Conservation (phyloP, 1,284 basidiomycete species). For the Microstroma glucosiphilum region DNA sequence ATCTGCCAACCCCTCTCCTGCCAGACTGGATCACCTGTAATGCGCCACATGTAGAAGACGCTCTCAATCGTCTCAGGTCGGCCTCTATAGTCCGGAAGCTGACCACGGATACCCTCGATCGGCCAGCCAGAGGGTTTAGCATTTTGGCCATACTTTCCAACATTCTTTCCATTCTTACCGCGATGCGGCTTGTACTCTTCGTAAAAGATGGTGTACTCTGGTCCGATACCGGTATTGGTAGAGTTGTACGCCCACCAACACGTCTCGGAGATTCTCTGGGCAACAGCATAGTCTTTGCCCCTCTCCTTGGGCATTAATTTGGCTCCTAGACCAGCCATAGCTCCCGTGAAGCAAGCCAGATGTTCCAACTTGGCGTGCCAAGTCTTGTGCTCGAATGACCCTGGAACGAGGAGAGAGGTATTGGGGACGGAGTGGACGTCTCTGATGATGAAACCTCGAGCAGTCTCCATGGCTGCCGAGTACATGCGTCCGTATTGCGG, state of each 20-base stretch:
- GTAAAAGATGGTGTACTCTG: conserved; percentile 43
- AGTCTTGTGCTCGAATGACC: conserved; percentile 12
- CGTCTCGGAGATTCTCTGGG: conserved; percentile 53
- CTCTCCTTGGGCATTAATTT: conserved; percentile 51
- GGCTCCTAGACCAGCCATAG: conserved; percentile 57
- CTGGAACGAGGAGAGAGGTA: conserved; percentile 47
- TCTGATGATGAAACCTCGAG: conserved; percentile 51
- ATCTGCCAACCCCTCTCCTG: conserved; percentile 60
- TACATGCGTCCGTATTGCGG: conserved; percentile 56
- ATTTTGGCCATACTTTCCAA: conserved; percentile 26
- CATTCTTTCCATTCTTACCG: background rate
- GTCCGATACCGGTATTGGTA: conserved; percentile 44
- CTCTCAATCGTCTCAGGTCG: conserved; percentile 60
- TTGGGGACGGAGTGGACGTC: conserved; percentile 53
- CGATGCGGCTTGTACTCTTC: too few species aligned
- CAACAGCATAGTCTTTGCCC: conserved; percentile 52
- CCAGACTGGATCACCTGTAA: conserved; percentile 58
- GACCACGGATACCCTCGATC: conserved; percentile 41
- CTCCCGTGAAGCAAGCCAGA: conserved; percentile 57
- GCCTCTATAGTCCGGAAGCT: conserved; percentile 32
- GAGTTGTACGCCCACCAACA: conserved; percentile 56
- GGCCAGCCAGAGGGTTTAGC: conserved; percentile 32
- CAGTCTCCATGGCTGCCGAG: conserved; percentile 53
- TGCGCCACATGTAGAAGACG: conserved; percentile 57
- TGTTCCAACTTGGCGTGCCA: conserved; percentile 47